Base-by-base conservation (phyloP, 1,284 basidiomycete genomes). In the Tilletiaria anomala region DNA sequence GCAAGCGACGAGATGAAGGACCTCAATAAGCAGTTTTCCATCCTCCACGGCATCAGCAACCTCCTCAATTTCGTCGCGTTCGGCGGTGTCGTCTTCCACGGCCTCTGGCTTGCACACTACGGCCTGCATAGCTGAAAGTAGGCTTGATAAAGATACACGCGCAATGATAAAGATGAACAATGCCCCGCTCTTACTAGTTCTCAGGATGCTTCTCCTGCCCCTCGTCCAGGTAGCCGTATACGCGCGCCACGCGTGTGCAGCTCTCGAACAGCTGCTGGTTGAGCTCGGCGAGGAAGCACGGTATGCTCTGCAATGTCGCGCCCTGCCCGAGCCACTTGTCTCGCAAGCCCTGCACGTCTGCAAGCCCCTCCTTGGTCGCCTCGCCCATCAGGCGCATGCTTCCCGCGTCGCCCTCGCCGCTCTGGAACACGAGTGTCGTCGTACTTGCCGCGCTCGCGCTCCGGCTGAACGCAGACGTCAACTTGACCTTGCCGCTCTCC, bases 401-500 rank as follows among this genome's bases (percentile, higher is more conserved):
- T 11, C 72, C 72, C 23, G 71, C 70, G 51, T 73, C 70, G 6
- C 69, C 70, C 44, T 71, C 70, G 33, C 70, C 66, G 44, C 69
- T 70, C 44, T 69, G 68, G 37, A 73, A 67, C 2, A 70, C 68
- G 20, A 73, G 53, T 19, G 68, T 68, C 50, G 70, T 70, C 43
- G 68, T 69, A 3, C 26, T 29, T 29, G 26, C 26, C n/a, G 10
- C 26, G 10, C 26, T 29, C n/a, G 4, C 15, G 12, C 2, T 31
- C 2, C 72, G 70, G 3, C 73, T 72, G 64, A 78, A 86, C 44
- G 80, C 71, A n/a, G 78, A 80, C 3, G 83, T 86, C 40, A 87
- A 76, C 24, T 82, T 75, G 32, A 87, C 78, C 50, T 82, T 78
- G 0, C 83, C 83, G 41, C 83, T 85, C 3, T 79, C 79, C 48